A percentile compares a stretch with the other conserved stretches of the same genome.
phyloP scores from a whole-genome alignment of 768 basidiomycete species.

The Hypholoma sublateritium region DNA sequence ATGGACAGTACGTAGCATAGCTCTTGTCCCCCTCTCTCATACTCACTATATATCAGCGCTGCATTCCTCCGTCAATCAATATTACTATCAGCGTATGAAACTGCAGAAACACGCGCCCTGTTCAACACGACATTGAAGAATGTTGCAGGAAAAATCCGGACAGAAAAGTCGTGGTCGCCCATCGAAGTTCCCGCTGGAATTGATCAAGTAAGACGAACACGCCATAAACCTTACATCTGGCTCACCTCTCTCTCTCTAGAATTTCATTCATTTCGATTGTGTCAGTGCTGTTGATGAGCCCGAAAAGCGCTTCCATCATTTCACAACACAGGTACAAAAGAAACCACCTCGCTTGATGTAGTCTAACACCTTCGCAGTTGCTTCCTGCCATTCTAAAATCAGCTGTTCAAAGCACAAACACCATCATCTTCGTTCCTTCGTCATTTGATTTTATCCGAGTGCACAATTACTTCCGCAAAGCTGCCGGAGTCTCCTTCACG shows the following conservation, averaged over 20 bases:
- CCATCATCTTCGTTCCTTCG: slow-evolving; percentile 87
- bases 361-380: slow-evolving; percentile 42
- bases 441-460: slow-evolving; percentile 96
- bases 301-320: slow-evolving; percentile 84
- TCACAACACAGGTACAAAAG: slow-evolving; percentile 72
- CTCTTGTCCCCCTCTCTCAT: background rate
- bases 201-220: slow-evolving; percentile 56
- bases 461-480: slow-evolving; percentile 81
- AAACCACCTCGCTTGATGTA: background rate
- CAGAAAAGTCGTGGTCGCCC: slow-evolving; percentile 68
- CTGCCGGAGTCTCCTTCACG: slow-evolving; percentile 66
- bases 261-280: slow-evolving; percentile 75
- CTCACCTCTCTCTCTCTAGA: slow-evolving; percentile 36
- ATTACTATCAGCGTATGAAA: slow-evolving; percentile 83
- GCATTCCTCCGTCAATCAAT: slow-evolving; percentile 88
- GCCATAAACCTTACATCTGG: background rate
- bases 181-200: slow-evolving; percentile 82
- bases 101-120: slow-evolving; percentile 80
- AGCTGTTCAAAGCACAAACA: slow-evolving; percentile 89
- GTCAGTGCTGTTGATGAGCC: slow-evolving; percentile 71
- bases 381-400: slow-evolving; percentile 85
- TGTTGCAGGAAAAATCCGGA: slow-evolving; percentile 78
- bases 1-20: slow-evolving; percentile 64
- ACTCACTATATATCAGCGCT: slow-evolving; percentile 47
- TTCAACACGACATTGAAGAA: slow-evolving; percentile 80